Conservation (phyloP, 495 filamentous ascomycete species). For the Talaromyces liani region DNA sequence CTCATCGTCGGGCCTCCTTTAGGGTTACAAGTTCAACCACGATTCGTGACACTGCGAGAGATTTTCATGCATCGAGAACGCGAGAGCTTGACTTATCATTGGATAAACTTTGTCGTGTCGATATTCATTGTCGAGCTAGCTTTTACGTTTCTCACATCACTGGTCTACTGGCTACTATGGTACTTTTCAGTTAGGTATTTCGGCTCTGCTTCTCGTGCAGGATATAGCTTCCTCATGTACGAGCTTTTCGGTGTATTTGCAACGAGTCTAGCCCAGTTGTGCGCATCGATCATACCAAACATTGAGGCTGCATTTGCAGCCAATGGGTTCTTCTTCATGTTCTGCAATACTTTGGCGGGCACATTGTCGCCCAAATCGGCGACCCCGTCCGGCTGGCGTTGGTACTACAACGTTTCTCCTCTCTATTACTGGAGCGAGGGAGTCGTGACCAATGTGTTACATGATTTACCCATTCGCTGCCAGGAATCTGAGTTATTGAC, state of each 20-base stretch:
- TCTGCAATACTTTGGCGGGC: slow-evolving; percentile 15
- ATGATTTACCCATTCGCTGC: slow-evolving; percentile 48
- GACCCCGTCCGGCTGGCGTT: slow-evolving; percentile 14
- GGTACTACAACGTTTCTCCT: slow-evolving; percentile 16
- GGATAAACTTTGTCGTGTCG: slow-evolving; percentile 62
- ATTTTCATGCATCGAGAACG: slow-evolving; percentile 69
- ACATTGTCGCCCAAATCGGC: slow-evolving; percentile 10
- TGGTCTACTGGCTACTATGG: slow-evolving; percentile 54
- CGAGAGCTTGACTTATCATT: slow-evolving; percentile 67
- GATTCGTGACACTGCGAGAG: slow-evolving; percentile 58
- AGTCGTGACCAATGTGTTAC: slow-evolving; percentile 55
- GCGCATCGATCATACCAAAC: slow-evolving; percentile 10
- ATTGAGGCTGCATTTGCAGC: slow-evolving; percentile 8
- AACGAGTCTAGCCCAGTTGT: slow-evolving; percentile 13
- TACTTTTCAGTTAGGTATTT: slow-evolving; percentile 65
- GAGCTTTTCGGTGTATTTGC: slow-evolving; percentile 11
- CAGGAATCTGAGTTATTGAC: slow-evolving; percentile 40
- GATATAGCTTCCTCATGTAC: slow-evolving; percentile 15
- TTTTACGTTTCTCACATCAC: slow-evolving; percentile 55
- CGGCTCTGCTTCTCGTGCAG: slow-evolving; percentile 27
- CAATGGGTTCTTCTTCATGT: slow-evolving; percentile 15
- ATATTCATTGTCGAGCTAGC: slow-evolving; percentile 70
- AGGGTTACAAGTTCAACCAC: slow-evolving; percentile 70
- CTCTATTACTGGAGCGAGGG: slow-evolving; percentile 32
- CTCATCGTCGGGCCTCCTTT: slow-evolving; percentile 75